phyloP scores from a whole-genome alignment of 1,139 yeast species.

The Barnettozyma hawaiiensis region DNA sequence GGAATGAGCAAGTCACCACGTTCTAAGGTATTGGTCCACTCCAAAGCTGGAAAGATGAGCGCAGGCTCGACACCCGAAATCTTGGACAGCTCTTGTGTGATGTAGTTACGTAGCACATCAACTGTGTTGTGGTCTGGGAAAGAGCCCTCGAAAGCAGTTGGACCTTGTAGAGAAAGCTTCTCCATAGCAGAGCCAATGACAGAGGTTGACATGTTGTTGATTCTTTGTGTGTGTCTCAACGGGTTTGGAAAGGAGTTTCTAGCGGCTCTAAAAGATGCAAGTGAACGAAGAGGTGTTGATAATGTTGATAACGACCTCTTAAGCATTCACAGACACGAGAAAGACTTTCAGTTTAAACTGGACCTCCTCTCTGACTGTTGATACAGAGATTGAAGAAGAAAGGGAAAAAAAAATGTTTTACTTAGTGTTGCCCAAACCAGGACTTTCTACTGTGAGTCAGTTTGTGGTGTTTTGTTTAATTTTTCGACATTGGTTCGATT shows the following conservation, averaged over 20 bases:
- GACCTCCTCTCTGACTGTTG: too few species aligned
- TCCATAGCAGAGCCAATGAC: constrained; percentile 25
- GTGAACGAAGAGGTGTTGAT: constrained; percentile 1
- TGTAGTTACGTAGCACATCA: constrained; percentile 84
- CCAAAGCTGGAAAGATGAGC: constrained; percentile 78
- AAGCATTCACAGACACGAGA: constrained; percentile 5
- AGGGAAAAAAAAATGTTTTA: not conserved
- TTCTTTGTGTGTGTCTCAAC: constrained; percentile 4
- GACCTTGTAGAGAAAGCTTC: constrained; percentile 30
- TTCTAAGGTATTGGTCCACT: constrained; percentile 78
- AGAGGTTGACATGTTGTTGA: constrained; percentile 14
- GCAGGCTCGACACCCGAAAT: constrained; percentile 67
- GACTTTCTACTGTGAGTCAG: not conserved
- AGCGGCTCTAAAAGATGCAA: not conserved
- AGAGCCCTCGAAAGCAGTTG: constrained; percentile 41
- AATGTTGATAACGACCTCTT: constrained; percentile 5
- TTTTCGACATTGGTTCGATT: not conserved
- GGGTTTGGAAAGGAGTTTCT: not conserved
- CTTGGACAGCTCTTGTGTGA: constrained; percentile 68
- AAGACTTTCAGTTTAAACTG: not conserved
- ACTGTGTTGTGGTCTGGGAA: constrained; percentile 69
- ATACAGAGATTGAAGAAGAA: too few species aligned
- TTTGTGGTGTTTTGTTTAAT: too few species aligned
- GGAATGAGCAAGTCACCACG: constrained; percentile 94
- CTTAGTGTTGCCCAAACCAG: not conserved